Evolutionary conservation across 495 filamentous ascomycete species (phyloP).

Genomic region (Corynascus novoguineensis): DNA sequence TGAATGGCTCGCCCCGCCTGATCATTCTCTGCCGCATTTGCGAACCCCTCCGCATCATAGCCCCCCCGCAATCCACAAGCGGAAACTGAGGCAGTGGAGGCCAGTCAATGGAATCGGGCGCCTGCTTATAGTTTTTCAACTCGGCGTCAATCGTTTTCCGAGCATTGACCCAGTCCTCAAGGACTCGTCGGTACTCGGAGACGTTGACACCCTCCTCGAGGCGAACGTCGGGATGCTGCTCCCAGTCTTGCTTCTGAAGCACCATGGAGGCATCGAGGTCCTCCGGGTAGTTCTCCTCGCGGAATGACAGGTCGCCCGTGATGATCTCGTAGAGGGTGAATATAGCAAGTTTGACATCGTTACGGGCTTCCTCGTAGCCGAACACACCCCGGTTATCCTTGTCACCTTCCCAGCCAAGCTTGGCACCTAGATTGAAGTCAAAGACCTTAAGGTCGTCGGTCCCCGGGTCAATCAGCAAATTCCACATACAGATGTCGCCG

Average conservation of each 20-base stretch:
- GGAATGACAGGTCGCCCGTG: conserved; percentile 5
- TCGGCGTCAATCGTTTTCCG: background rate
- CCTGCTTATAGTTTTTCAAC: background rate
- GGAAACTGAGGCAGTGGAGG: background rate
- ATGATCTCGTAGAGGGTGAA: conserved; percentile 15
- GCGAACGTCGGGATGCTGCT: background rate
- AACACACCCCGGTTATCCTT: background rate
- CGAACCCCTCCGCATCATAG: background rate
- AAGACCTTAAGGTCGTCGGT: conserved; percentile 10
- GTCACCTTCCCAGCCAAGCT: conserved; percentile 12
- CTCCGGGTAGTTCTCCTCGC: conserved; percentile 1
- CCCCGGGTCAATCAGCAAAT: conserved; percentile 13
- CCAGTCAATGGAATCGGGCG: background rate
- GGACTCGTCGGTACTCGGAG: conserved; percentile 8
- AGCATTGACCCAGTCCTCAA: background rate
- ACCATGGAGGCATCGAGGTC: conserved; percentile 3
- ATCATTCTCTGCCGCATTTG: background rate
- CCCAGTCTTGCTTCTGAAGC: conserved; percentile 1
- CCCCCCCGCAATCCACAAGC: background rate
- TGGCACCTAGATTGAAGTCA: conserved; percentile 12
- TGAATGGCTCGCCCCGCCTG: background rate
- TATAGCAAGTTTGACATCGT: conserved; percentile 10
- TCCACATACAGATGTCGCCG: conserved; percentile 4
- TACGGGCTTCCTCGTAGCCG: background rate
- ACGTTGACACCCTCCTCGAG: conserved; percentile 8